Evolutionary conservation across 164 flowering plant species (phyloP).

Genomic region (Hamamelis virginiana): DNA sequence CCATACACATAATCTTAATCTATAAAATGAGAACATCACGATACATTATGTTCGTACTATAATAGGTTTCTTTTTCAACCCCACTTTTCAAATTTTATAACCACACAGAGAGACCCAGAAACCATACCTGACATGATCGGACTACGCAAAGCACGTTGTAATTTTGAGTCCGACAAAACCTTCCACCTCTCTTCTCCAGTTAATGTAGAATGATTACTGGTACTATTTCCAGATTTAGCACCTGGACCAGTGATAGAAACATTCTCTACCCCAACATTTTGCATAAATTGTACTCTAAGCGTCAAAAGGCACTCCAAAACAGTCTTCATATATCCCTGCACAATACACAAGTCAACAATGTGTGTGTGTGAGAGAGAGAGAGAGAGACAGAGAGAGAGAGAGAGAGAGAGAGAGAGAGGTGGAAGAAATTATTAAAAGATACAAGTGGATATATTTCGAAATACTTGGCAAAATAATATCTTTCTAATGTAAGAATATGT

Average conservation of each 20-base stretch:
- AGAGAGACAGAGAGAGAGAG: slow-evolving; percentile 6
- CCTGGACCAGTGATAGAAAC: not conserved
- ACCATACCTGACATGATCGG: slow-evolving; percentile 39
- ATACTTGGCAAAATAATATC: too few species aligned
- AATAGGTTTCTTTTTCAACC: not conserved
- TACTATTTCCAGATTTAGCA: slow-evolving; percentile 12
- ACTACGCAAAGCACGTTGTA: slow-evolving; percentile 35
- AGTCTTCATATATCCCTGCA: slow-evolving; percentile 48
- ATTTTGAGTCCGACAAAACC: slow-evolving; percentile 29
- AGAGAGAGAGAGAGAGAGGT: slow-evolving; percentile 1
- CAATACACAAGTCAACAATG: not conserved
- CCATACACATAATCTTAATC: too few species aligned
- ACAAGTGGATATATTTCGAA: too few species aligned
- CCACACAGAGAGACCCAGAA: not conserved
- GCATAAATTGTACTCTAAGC: slow-evolving; percentile 27
- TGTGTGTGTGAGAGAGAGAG: not conserved
- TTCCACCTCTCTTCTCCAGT: slow-evolving; percentile 37
- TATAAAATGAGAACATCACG: too few species aligned
- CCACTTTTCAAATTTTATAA: not conserved
- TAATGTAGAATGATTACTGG: slow-evolving; percentile 16
- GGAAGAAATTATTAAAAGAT: not conserved
- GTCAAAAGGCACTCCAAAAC: slow-evolving; percentile 39
- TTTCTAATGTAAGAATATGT: too few species aligned
- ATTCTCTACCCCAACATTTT: slow-evolving; percentile 17
- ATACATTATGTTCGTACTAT: too few species aligned